phyloP scores from a whole-genome alignment of 73 alveolate genomes.

The Breviolum minutum region DNA sequence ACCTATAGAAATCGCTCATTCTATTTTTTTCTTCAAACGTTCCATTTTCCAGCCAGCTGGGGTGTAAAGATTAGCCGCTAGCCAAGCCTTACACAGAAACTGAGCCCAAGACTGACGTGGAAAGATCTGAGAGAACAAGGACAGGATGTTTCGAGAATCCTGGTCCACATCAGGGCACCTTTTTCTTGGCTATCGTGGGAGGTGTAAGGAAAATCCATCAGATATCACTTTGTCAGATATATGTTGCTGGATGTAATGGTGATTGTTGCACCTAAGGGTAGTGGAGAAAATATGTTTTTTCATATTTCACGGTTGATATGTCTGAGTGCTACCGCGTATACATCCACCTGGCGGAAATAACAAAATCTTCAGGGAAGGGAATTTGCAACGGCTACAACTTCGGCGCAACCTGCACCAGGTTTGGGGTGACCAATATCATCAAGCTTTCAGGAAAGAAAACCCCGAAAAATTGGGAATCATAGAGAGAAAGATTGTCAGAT shows the following conservation, averaged over 20 bases:
- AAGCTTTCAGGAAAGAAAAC: too few relatives aligned
- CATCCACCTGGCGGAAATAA: too few relatives aligned
- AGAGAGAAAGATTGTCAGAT: too few relatives aligned
- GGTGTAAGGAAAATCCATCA: not conserved
- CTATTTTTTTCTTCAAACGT: not conserved
- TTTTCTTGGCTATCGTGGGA: not conserved
- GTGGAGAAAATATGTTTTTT: not conserved
- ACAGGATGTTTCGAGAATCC: not conserved
- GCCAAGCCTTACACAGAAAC: not conserved
- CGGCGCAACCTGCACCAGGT: not conserved
- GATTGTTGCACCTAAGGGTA: not conserved
- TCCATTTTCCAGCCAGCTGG: not conserved
- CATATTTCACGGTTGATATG: not conserved
- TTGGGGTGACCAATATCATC: not conserved
- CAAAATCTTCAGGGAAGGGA: too few relatives aligned
- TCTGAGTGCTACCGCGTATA: too few relatives aligned
- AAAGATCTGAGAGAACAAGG: constrained; percentile 51
- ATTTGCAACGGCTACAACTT: too few relatives aligned
- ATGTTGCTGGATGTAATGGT: too few relatives aligned
- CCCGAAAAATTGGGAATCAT: too few relatives aligned
- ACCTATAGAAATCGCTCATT: not conserved
- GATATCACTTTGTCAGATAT: not conserved
- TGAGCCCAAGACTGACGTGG: constrained; percentile 20
- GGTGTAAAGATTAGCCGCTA: not conserved
- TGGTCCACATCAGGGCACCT: not conserved